Evolutionary conservation across 1,139 yeast genomes (phyloP).

Genomic region (Lodderomyces margitis): DNA sequence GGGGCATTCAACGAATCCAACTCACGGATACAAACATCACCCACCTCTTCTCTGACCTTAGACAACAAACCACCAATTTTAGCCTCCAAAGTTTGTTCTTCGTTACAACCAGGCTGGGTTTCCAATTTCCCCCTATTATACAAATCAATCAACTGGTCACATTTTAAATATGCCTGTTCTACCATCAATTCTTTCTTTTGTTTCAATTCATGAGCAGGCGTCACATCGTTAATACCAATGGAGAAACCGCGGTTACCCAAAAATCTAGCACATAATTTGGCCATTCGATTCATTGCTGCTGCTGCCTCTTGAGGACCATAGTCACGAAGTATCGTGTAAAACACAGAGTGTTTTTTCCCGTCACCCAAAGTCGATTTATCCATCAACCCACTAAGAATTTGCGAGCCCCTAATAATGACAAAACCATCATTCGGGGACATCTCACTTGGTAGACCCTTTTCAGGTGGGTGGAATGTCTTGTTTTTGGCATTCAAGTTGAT

Average conservation of each 20-base stretch:
- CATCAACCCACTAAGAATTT: slow-evolving; percentile 91
- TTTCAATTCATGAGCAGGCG: slow-evolving; percentile 81
- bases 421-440: slow-evolving; percentile 98
- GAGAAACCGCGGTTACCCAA: slow-evolving; percentile 95
- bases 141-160: slow-evolving; percentile 84
- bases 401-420: slow-evolving; percentile 85
- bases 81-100: slow-evolving; percentile 96
- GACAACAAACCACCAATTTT: slow-evolving; percentile 95
- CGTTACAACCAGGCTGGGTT: slow-evolving; percentile 99
- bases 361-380: slow-evolving; percentile 96
- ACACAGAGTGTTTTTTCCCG: slow-evolving; percentile 96
- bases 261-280: slow-evolving; percentile 92
- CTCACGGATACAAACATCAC: slow-evolving; percentile 94
- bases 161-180: slow-evolving; percentile 84
- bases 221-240: slow-evolving; percentile 96
- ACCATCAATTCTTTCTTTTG: slow-evolving; percentile 84
- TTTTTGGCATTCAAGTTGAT: slow-evolving; percentile 94
- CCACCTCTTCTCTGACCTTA: slow-evolving; percentile 98
- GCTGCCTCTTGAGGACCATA: slow-evolving; percentile 97
- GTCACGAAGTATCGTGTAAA: slow-evolving; percentile 90
- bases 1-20: slow-evolving; percentile 92
- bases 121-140: slow-evolving; percentile 86
- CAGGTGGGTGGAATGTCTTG: slow-evolving; percentile 78
- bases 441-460: slow-evolving; percentile 70
- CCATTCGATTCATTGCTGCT: slow-evolving; percentile 96